Base-by-base conservation (phyloP, 768 basidiomycete species). In the Tricholomella constricta region DNA sequence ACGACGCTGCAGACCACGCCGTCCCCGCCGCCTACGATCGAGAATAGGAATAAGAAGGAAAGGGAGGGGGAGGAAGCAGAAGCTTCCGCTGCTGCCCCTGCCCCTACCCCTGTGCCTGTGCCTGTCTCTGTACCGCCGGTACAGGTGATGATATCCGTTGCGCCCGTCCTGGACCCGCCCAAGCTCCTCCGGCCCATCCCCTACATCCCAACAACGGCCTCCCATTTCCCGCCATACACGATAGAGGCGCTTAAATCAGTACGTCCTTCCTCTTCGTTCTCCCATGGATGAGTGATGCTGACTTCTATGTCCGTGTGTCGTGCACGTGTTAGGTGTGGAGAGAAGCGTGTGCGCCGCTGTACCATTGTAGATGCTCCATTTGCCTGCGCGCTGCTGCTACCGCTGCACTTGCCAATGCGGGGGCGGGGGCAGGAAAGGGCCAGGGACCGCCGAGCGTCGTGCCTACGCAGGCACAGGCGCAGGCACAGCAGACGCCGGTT, bases 311-410 rank as follows among this genome's bases (percentile, higher is more conserved):
- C 25, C 41, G 19, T 19, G 20, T 63, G n/a, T n/a, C n/a, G n/a
- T n/a, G n/a, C n/a, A n/a, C n/a, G n/a, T n/a, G n/a, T n/a, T n/a
- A 89, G 88, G 76, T 82, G 8, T 90, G 88, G 88, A 77, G 85
- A 34, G 87, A 89, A 53, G 88, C 86, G 0, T 88, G 84, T 64
- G 75, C 80, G 3, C 88, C 86, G 0, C 58, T 90, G 37, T 90
- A 85, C 63, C 82, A 86, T 38, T 90, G 88, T 63, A 77, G 81
- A 46, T 89, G 88, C 65, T 73, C 76, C n/a, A 83, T 89, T 35
- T 90, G 88, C 65, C 82, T 88, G 56, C 82, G 89, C 22, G 83
- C 88, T 7, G 78, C 81, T 64, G 66, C 77, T 23, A 82, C 88
- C 6, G 78, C 81, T 64, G 66, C 77, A 22, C 71, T 72, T 43